phyloP scores from a whole-genome alignment of 2,329 filamentous ascomycete genomes.

The Nemania serpens region DNA sequence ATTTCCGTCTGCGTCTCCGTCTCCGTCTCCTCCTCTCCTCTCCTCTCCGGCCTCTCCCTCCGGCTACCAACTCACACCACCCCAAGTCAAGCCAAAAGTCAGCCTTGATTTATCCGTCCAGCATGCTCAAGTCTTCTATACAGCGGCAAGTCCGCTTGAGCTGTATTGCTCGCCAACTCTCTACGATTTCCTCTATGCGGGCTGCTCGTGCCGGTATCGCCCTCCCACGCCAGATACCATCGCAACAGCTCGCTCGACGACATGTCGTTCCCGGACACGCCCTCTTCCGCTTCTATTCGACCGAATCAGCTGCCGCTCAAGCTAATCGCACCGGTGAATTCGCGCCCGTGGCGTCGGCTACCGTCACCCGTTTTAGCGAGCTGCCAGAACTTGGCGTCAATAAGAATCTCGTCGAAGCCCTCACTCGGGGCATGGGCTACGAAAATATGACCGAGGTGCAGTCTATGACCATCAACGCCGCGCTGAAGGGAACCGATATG shows the following conservation, averaged over 20 bases:
- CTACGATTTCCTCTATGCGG: slow-evolving; percentile 29
- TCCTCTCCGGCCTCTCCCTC: background rate
- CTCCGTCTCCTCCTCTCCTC: background rate
- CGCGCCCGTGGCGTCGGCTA: slow-evolving; percentile 29
- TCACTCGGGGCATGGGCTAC: slow-evolving; percentile 75
- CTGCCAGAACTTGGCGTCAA: slow-evolving; percentile 60
- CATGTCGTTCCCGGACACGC: slow-evolving; percentile 26
- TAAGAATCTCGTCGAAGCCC: slow-evolving; percentile 65
- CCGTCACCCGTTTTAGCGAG: slow-evolving; percentile 50
- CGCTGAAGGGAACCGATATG: slow-evolving; percentile 81
- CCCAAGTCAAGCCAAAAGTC: background rate
- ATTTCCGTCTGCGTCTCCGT: background rate
- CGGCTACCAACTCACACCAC: background rate
- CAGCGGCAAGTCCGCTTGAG: slow-evolving; percentile 40
- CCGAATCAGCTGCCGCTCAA: slow-evolving; percentile 30
- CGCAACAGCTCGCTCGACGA: slow-evolving; percentile 11
- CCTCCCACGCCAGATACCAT: slow-evolving; percentile 20
- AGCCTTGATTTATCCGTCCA: slow-evolving; percentile 5
- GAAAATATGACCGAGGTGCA: slow-evolving; percentile 93
- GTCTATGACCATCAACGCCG: slow-evolving; percentile 77
- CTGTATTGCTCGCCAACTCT: slow-evolving; percentile 36
- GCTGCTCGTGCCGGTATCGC: slow-evolving; percentile 26
- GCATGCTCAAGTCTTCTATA: slow-evolving; percentile 39
- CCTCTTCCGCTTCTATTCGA: slow-evolving; percentile 33
- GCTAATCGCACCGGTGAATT: slow-evolving; percentile 19